Base-by-base conservation (phyloP, 139 green algal species). In the Pleodorina starrii region DNA sequence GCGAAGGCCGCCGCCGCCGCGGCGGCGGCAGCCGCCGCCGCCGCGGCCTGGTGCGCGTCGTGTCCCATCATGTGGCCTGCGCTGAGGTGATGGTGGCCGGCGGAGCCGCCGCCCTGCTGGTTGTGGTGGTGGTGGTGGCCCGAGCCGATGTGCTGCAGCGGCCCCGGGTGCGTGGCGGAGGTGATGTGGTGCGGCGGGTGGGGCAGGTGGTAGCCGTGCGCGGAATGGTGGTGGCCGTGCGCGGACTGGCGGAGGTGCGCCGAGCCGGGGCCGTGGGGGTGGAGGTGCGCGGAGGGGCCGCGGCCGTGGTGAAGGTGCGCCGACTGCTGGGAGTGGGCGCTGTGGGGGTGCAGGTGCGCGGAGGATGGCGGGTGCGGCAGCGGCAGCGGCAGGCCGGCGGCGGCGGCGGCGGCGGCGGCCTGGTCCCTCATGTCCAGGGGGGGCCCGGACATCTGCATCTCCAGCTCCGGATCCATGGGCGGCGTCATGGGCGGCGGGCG, bases 341-440 rank as follows among this genome's bases (percentile, higher is more conserved):
- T 63, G 40, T 60, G 57, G 12, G 38, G 29, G 35, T 21, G 36
- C 7, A 36, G 78, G 54, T 74, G 51, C 0, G 51, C 51, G 78
- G 59, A 48, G 35, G 23, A 27, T 5, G 48, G 35, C 46, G 9
- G 59, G 40, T 17, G 57, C 46, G 9, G 59, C 60, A 32, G 57
- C 27, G n/a, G 81, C 40, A 32, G 81, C 42, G 78, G 36, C 5
- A 71, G 4, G 76, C 76, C 50, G 25, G 51, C 78, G 19, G 54
- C 51, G 25, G 81, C 80, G 40, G 80, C 80, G 7, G 81, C 81
- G 2, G 81, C 81, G 3, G 81, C 42, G 3, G 81, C 81, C 0
- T 59, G 81, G n/a, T 87, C 81, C 42, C 77, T 51, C 0, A 87
- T 59, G 1, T 78, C 63, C 42, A 87, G 40, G 59, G 59, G 59